Percentiles rank a stretch among this genome's conserved stretches.
Evolutionary conservation across 1,284 basidiomycete species (phyloP).

Genomic region (Blastosporella zonata): DNA sequence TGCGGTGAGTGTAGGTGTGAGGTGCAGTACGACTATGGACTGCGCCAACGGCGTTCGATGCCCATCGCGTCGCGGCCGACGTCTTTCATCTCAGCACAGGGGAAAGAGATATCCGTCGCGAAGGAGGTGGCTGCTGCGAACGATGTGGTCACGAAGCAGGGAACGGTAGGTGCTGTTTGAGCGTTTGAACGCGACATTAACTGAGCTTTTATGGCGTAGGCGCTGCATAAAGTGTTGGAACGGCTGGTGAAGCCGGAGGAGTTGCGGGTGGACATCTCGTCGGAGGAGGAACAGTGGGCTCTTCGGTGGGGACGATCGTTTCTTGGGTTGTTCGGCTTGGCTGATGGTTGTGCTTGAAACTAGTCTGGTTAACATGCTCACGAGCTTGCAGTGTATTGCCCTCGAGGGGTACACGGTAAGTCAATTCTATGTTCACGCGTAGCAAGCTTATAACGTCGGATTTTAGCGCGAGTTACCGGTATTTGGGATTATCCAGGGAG

Average conservation of each 20-base stretch:
- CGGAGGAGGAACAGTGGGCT: constrained; percentile 31
- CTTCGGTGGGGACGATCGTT: constrained; percentile 23
- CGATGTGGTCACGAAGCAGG: constrained; percentile 56
- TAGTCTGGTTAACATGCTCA: constrained; percentile 30
- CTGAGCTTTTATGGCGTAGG: constrained; percentile 33
- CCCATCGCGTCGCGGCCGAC: constrained; percentile 55
- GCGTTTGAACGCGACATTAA: not conserved
- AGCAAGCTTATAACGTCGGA: not conserved
- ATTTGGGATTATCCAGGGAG: constrained; percentile 58
- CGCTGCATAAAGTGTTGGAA: constrained; percentile 79
- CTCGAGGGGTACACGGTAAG: constrained; percentile 48
- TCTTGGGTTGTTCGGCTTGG: not conserved
- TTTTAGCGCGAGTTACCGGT: constrained; percentile 70
- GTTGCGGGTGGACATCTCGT: constrained; percentile 22
- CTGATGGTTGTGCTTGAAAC: not conserved
- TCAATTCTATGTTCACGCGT: not conserved
- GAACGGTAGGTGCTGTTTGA: constrained; percentile 45
- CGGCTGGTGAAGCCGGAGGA: constrained; percentile 66
- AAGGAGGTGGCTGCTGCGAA: constrained; percentile 56
- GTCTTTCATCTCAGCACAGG: constrained; percentile 57
- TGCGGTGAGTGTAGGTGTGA: constrained; percentile 66
- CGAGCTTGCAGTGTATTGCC: constrained; percentile 48
- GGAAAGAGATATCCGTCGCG: constrained; percentile 66
- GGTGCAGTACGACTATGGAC: constrained; percentile 74
- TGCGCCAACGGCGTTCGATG: constrained; percentile 55